phyloP scores from a whole-genome alignment of 208 protist genomes.

The Vickermania spadyakhi region DNA sequence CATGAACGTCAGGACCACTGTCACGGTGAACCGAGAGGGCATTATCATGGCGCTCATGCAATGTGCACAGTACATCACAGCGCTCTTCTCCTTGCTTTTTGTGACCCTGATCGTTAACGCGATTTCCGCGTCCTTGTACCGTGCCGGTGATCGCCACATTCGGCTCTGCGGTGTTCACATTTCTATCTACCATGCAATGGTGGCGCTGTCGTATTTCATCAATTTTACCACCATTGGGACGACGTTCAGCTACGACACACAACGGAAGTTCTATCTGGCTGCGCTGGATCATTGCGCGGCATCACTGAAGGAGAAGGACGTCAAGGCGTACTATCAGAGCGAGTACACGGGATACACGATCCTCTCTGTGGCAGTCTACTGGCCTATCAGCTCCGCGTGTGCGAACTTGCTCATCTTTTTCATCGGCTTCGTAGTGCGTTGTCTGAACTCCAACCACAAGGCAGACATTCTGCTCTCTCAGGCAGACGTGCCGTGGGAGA shows the following conservation, averaged over 20 bases:
- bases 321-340: slow-evolving; percentile 17
- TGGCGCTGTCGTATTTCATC: slow-evolving; percentile 43
- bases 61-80: slow-evolving; percentile 48
- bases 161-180: slow-evolving; percentile 67
- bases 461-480: slow-evolving; percentile 58
- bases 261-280: slow-evolving; percentile 34
- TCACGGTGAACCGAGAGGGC: slow-evolving; percentile 24
- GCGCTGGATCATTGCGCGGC: slow-evolving; percentile 41
- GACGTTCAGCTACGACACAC: slow-evolving; percentile 39
- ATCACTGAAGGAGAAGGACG: slow-evolving; percentile 12
- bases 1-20: slow-evolving; percentile 17
- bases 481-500: slow-evolving; percentile 74
- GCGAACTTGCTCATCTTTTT: slow-evolving; percentile 47
- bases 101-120: slow-evolving; percentile 43
- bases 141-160: slow-evolving; percentile 47
- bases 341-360: slow-evolving; percentile 64
- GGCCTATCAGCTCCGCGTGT: slow-evolving; percentile 50
- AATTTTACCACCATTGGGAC: slow-evolving; percentile 43
- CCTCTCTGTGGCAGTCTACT: slow-evolving; percentile 60
- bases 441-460: slow-evolving; percentile 32
- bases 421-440: slow-evolving; percentile 20
- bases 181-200: slow-evolving; percentile 66
- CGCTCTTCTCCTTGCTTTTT: slow-evolving; percentile 64
- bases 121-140: slow-evolving; percentile 40
- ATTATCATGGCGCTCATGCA: slow-evolving; percentile 46